Evolutionary conservation across 805 yeast genomes (phyloP), one percentile per base, ranked within the genome.

Genomic region (Suhomyces emberorum): DNA sequence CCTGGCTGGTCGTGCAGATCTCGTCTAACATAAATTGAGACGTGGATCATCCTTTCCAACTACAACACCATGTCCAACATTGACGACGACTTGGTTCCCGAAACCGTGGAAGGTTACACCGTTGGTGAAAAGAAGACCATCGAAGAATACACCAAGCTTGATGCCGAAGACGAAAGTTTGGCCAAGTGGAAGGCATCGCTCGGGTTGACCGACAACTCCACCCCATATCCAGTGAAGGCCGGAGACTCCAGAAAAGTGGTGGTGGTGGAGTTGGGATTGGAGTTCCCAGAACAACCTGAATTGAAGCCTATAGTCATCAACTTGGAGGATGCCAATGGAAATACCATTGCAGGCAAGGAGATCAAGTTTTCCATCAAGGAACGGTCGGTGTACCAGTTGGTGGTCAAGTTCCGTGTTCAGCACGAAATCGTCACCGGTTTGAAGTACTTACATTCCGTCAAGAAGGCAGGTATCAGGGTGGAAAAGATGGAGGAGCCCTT

Each of bases 381-480:
- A 54, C 81, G 79, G 47, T 73, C 91, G 12, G 66, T 77, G 22
- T 88, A 87, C 62, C 80, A 77, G 51, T 70, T 88, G 54, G 76
- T 69, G 44, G 77, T 88, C 52, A 80, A 77, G 47, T 89, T 88
- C 66, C 76, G 88, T 47, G 83, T 89, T 22, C 96, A 88, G 61
- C 91, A 84, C 52, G 95, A 86, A 57, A 86, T 89, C 47, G 81
- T 89, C 49, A 88, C 96, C 2, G 97, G 97, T 1, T 74, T 89
- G 55, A 81, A 83, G 56, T 89, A 88, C 59, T 73, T 86, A 46
- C 96, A 87, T 60, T 78, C 77, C 14, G 83, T 88, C 45, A 88
- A 87, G 61, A 85, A 88, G 57, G 79, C 89, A 2, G 96, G 95
- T 22, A 84, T 89, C 44, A 76, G 89, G 17, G 87, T 89, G 27